Evolutionary conservation across 345 rosid genomes (phyloP).

Genomic region (Salix suchowensis): DNA sequence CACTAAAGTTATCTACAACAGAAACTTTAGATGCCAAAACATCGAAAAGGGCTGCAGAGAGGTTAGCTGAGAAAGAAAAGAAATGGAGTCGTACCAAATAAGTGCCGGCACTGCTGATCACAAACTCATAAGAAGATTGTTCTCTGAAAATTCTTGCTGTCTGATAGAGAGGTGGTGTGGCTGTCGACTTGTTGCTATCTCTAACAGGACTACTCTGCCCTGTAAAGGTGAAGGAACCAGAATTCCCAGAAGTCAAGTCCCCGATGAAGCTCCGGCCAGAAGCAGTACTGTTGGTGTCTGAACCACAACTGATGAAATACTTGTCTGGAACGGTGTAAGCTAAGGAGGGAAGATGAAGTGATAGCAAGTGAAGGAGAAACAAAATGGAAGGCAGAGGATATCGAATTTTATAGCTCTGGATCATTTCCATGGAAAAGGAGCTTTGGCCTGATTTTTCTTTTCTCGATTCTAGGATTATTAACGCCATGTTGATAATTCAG

Average conservation of each 20-base stretch:
- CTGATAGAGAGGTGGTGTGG: constrained; percentile 12
- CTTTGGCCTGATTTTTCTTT: background rate
- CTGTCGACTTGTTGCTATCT: background rate
- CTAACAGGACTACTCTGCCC: constrained; percentile 3
- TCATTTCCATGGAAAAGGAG: constrained; percentile 11
- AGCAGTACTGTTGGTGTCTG: constrained; percentile 7
- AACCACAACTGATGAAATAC: constrained; percentile 58
- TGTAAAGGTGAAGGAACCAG: constrained; percentile 21
- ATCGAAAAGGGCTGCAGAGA: constrained; percentile 10
- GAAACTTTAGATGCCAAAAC: constrained; percentile 8
- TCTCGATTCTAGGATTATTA: background rate
- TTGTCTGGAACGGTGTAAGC: constrained; percentile 28
- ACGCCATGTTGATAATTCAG: background rate
- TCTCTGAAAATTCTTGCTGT: constrained; percentile 19
- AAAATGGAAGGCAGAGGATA: constrained; percentile 9
- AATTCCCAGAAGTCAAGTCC: constrained; percentile 19
- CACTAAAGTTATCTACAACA: constrained; percentile 6
- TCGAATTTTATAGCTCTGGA: background rate
- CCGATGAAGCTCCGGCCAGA: constrained; percentile 22
- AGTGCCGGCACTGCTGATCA: constrained; percentile 3
- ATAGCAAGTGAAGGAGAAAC: constrained; percentile 10
- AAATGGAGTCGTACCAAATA: constrained; percentile 20
- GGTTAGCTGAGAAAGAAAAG: constrained; percentile 8
- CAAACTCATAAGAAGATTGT: constrained; percentile 4
- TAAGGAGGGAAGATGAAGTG: constrained; percentile 10